A percentile compares a stretch with the other conserved stretches of the same genome.
phyloP scores from a whole-genome alignment of 306 rosid species.

The Malus sylvestris region DNA sequence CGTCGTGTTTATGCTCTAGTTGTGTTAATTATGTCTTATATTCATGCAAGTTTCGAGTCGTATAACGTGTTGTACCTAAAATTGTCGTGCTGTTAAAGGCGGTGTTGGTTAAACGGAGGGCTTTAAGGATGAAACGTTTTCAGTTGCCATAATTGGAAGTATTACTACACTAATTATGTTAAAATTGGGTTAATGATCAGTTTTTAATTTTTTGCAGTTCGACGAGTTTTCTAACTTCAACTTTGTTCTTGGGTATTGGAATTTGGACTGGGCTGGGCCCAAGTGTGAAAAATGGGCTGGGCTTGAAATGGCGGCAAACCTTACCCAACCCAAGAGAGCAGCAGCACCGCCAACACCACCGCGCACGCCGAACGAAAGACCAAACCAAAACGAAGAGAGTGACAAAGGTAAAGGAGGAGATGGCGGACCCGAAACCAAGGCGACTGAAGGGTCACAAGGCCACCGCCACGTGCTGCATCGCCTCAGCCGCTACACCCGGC shows the following conservation, averaged over 20 bases:
- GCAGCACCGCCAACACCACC: background rate
- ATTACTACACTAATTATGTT: no score
- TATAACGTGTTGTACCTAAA: no score
- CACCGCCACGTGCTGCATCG: slow-evolving; percentile 64
- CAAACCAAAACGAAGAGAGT: background rate
- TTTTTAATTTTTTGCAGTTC: background rate
- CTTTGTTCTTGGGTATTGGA: no score
- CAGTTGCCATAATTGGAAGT: no score
- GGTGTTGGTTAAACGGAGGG: no score
- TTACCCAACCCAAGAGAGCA: background rate
- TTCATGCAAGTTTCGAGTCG: no score
- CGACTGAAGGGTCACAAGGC: slow-evolving; percentile 65
- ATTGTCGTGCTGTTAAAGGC: no score
- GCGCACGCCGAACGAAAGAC: background rate
- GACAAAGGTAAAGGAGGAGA: slow-evolving; percentile 1
- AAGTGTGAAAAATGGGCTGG: background rate
- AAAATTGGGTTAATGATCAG: no score
- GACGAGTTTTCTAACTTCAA: background rate
- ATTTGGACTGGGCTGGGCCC: background rate
- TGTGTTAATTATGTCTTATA: no score
- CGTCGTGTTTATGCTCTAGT: no score
- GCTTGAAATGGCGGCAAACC: background rate
- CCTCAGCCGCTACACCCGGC: slow-evolving; percentile 56
- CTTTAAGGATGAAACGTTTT: no score
- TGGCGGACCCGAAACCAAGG: slow-evolving; percentile 39